Conservation (phyloP, 371 early-diverging fungal genomes). For the Mucor racemosus region DNA sequence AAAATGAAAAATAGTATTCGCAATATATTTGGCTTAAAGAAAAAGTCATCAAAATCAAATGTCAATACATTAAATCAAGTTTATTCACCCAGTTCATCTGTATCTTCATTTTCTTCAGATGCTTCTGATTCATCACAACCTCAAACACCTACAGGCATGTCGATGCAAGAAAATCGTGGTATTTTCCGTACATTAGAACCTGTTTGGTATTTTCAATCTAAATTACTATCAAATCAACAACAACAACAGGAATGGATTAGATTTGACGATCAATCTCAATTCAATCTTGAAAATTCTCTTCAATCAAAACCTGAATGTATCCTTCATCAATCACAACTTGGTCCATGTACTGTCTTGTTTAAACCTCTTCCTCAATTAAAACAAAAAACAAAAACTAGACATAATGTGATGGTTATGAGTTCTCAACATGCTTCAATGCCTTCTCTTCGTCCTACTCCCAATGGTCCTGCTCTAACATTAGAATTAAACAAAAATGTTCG, state of each 20-base stretch:
- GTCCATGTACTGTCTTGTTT: conserved; percentile 30
- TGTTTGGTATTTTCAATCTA: conserved; percentile 41
- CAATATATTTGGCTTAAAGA: conserved; percentile 22
- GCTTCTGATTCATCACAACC: conserved; percentile 29
- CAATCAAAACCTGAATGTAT: conserved; percentile 18
- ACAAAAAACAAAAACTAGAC: conserved; percentile 7
- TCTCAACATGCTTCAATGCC: conserved; percentile 32
- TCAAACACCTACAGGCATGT: conserved; percentile 30
- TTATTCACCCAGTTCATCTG: conserved; percentile 22
- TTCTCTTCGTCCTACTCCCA: conserved; percentile 7
- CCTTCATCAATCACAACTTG: conserved; percentile 22
- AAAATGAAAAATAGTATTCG: conserved; percentile 21
- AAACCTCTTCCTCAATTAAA: conserved; percentile 8
- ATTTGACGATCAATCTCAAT: conserved; percentile 38
- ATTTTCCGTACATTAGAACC: conserved; percentile 52
- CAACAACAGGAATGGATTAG: conserved; percentile 32
- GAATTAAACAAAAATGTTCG: conserved; percentile 37
- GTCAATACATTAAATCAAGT: conserved; percentile 6
- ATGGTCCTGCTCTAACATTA: conserved; percentile 14
- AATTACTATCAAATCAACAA: conserved; percentile 12
- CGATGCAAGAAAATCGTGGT: conserved; percentile 38
- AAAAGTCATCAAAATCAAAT: conserved; percentile 15
- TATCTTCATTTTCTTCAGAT: conserved; percentile 32
- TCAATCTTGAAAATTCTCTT: conserved; percentile 28
- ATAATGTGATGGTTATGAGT: conserved; percentile 12